Evolutionary conservation across 768 basidiomycete genomes (phyloP), one percentile per base, ranked within the genome.

Genomic region (Hygrophorus pudorinus): DNA sequence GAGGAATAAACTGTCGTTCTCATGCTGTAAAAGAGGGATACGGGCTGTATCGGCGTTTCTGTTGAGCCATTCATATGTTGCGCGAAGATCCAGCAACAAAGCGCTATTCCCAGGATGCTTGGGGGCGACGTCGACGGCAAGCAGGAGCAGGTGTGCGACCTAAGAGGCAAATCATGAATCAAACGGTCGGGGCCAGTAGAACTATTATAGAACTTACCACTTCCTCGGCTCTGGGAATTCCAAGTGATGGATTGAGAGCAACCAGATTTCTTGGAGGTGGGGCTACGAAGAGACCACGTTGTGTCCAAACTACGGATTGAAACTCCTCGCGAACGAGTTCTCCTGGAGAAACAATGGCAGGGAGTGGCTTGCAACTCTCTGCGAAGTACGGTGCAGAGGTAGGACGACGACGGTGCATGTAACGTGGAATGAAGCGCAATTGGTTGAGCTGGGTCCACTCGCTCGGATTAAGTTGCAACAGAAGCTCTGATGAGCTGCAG

Each of bases 231-330:
- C 56, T 58, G 1, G 75, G 73, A 12, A 50, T 33, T 2, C 75
- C 72, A 8, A 76, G 53, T 3, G 38, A 47, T 11, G 60, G 56
- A 55, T 72, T 58, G 2, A 61, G 65, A 3, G 62, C 45, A 5
- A 64, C 44, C 6, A 73, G 41, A 30, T 59, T 53, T 30, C 53
- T 55, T 14, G 55, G 41, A 5, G 68, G 69, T 9, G 42, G 38
- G 4, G 51, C 48, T 18, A 44, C 28, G 27, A 67, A 65, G n/a
- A 57, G 42, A 1, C 59, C 71, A n/a, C 71, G 57, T 44, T 76
- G 73, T 4, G 70, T 71, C 75, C 75, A 76, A 8, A 66, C 66
- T 8, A 76, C 58, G 0, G 64, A 44, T 50, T 68, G 64, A 39
- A 59, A 65, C 28, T 67, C 59, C 14, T 54, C 37, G 30, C 60